phyloP scores from a whole-genome alignment of 1,284 basidiomycete genomes.

The Chalciporus sp. region DNA sequence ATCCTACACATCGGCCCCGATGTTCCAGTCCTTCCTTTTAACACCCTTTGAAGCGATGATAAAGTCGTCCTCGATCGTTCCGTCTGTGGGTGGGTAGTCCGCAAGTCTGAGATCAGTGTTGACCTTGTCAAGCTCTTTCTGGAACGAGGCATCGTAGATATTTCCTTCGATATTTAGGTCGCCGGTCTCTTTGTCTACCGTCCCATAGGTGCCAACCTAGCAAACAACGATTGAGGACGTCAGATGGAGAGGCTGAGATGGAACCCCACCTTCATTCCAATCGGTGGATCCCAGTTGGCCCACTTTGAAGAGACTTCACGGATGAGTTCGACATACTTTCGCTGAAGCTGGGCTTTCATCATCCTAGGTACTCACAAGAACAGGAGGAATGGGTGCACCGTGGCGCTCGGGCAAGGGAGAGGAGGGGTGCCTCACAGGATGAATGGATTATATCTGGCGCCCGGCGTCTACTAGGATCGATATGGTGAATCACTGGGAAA shows the following conservation, averaged over 20 bases:
- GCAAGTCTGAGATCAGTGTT: conserved; percentile 15
- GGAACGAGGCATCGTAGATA: conserved; percentile 30
- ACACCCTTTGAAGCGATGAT: conserved; percentile 19
- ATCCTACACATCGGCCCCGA: conserved; percentile 15
- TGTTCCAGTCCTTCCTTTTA: conserved; percentile 4
- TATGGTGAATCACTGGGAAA: too few species aligned
- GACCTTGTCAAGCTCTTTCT: conserved; percentile 19
- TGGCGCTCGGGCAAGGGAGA: too few species aligned
- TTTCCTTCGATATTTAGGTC: conserved; percentile 26
- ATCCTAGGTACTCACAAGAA: too few species aligned
- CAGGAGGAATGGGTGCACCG: too few species aligned
- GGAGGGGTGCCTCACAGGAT: too few species aligned
- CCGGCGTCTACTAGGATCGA: too few species aligned
- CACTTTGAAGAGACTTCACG: conserved; percentile 24
- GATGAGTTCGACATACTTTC: conserved; percentile 34
- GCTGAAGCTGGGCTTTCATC: conserved; percentile 16
- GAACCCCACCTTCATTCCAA: conserved; percentile 20
- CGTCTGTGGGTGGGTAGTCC: conserved; percentile 18
- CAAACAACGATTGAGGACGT: background rate
- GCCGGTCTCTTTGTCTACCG: conserved; percentile 24
- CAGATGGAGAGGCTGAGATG: background rate
- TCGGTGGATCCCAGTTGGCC: conserved; percentile 31
- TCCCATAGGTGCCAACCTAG: conserved; percentile 33
- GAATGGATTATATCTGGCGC: too few species aligned
- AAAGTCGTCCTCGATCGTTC: conserved; percentile 24